Base-by-base conservation (phyloP, 768 basidiomycete genomes). In the Lyophyllum atratum region DNA sequence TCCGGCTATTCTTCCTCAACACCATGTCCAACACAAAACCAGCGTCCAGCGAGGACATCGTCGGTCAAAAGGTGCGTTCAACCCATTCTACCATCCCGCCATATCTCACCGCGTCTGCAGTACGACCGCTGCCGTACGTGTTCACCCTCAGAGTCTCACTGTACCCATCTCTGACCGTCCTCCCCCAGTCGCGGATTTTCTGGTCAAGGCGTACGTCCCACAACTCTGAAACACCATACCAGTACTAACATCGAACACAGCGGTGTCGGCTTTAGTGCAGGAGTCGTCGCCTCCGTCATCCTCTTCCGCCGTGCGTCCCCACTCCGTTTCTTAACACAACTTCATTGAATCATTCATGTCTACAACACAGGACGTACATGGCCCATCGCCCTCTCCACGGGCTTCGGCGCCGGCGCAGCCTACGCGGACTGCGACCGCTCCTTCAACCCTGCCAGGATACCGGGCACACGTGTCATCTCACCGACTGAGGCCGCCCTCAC, bases 391-490 rank as follows among this genome's bases (percentile, higher is more conserved):
- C 82, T 95, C 54, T 79, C 89, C 15, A 90, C 91, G 6, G 93
- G 93, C 33, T 94, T 95, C 69, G 93, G 93, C 31, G 81, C 86
- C 39, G 93, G 93, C 42, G 85, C 86, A 51, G 92, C 93, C 26
- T 95, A 93, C 69, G 87, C 91, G 28, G 93, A 95, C 80, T 95
- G 93, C 74, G 92, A 96, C 76, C 85, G 93, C 49, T 88, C 90
- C 15, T 96, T 95, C 85, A 94, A 94, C 75, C 90, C 92, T 19
- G 89, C 93, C 47, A 83, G 93, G 65, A 83, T 94, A 70, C 87
- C 93, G 19, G 93, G 93, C 58, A 90, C 88, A 44, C 84, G 90
- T 60, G 81, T 94, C 67, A 72, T 93, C 63, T 78, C 80, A 46
- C 71, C 71, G 43, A 60, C 72, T 44, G 69, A 75, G n/a, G 42